A percentile compares a stretch with the other conserved stretches of the same genome.
phyloP scores from a whole-genome alignment of 73 alveolate species.

The Urostyla sp. region DNA sequence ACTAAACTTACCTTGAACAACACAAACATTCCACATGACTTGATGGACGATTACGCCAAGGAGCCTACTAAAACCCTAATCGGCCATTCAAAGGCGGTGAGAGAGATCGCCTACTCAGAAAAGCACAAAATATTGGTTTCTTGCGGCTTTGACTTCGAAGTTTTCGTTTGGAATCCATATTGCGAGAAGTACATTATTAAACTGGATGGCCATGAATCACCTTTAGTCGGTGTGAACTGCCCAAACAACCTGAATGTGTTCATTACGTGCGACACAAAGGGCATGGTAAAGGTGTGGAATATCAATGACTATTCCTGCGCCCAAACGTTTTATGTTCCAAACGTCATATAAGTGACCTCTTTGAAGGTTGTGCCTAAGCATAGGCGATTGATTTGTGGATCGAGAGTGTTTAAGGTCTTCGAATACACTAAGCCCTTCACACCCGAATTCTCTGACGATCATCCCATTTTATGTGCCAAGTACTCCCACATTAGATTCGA shows the following conservation, averaged over 20 bases:
- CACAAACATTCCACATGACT: slow-evolving; percentile 19
- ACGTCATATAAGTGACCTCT: slow-evolving; percentile 72
- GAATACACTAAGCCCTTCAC: slow-evolving; percentile 80
- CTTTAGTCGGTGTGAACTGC: slow-evolving; percentile 81
- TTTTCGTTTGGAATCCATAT: slow-evolving; percentile 83
- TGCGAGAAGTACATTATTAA: slow-evolving; percentile 67
- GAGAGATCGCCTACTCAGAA: slow-evolving; percentile 81
- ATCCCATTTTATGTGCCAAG: slow-evolving; percentile 77
- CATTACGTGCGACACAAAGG: slow-evolving; percentile 81
- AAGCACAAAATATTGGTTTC: slow-evolving; percentile 69
- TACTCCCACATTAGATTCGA: slow-evolving; percentile 71
- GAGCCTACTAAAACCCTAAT: slow-evolving; percentile 66
- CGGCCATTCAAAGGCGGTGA: slow-evolving; percentile 81
- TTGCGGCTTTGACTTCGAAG: slow-evolving; percentile 81
- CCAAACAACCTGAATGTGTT: slow-evolving; percentile 74
- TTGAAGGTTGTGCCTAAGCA: slow-evolving; percentile 78
- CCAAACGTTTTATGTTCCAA: slow-evolving; percentile 76
- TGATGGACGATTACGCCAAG: slow-evolving; percentile 51
- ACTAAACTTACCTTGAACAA: background rate
- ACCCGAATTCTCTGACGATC: slow-evolving; percentile 79
- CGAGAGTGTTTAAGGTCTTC: slow-evolving; percentile 72
- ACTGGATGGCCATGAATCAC: slow-evolving; percentile 81
- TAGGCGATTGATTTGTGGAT: slow-evolving; percentile 74
- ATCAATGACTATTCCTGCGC: slow-evolving; percentile 76
- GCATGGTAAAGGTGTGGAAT: slow-evolving; percentile 82